These are phyloP conservation scores for Periconia sp. DNA, from an alignment of 2,329 filamentous ascomycete species.

Conservation along the genomic window DNA sequence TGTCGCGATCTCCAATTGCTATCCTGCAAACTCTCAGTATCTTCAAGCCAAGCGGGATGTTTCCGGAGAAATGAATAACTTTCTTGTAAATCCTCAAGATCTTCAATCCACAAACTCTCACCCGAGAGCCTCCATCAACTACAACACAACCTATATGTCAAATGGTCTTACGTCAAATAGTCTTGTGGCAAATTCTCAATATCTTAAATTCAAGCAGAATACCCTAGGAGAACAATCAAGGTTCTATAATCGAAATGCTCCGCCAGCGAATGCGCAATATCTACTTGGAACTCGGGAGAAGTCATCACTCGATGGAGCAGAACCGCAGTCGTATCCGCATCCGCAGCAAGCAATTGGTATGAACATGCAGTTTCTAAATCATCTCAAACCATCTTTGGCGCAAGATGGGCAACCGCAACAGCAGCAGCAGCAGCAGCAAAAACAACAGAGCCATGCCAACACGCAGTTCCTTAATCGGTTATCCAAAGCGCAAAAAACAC, in stretches of 20 bases:
- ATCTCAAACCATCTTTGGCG: neutral
- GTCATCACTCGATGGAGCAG: neutral
- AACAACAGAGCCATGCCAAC: neutral
- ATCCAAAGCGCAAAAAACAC: too few relatives aligned
- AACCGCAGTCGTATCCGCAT: neutral
- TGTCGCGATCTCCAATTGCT: too few relatives aligned
- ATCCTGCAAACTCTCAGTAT: too few relatives aligned
- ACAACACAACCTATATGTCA: too few relatives aligned
- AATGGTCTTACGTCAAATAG: too few relatives aligned
- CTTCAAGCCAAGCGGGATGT: too few relatives aligned
- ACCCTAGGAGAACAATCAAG: neutral
- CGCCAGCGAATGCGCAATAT: neutral
- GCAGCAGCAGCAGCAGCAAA: too few relatives aligned
- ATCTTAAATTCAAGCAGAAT: neutral
- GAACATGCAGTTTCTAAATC: neutral
- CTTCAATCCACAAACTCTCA: too few relatives aligned
- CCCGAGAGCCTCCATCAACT: too few relatives aligned
- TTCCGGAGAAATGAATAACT: too few relatives aligned
- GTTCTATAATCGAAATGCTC: neutral
- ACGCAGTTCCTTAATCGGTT: neutral
- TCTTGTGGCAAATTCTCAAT: neutral
- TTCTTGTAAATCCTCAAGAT: too few relatives aligned
- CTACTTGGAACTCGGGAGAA: neutral
- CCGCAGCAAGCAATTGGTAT: neutral
- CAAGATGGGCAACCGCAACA: too few relatives aligned